Evolutionary conservation across 345 rosid genomes (phyloP).

Genomic region (Angophora floribunda): DNA sequence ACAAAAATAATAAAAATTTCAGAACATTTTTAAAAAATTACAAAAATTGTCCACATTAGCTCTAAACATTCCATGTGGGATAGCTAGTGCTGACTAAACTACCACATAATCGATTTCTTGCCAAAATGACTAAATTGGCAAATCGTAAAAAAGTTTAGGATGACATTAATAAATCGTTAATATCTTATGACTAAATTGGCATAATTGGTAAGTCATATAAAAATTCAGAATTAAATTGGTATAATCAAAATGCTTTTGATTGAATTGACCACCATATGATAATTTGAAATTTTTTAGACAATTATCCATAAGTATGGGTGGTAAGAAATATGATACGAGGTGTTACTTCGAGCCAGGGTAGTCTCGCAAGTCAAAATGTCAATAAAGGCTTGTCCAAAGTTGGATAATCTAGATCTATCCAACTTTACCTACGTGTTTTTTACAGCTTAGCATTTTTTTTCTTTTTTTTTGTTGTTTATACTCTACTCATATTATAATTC

Average conservation of each 20-base stretch:
- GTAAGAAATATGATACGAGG: not conserved
- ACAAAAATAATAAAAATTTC: too few relatives aligned
- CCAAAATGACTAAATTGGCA: rapidly evolving
- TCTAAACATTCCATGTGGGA: rapidly evolving
- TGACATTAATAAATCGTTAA: too few relatives aligned
- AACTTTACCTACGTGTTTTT: not conserved
- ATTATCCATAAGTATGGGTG: not conserved
- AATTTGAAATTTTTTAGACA: too few relatives aligned
- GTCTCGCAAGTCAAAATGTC: not conserved
- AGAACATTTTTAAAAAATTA: too few relatives aligned
- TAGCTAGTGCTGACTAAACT: rapidly evolving
- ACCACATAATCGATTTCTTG: rapidly evolving
- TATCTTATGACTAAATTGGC: too few relatives aligned
- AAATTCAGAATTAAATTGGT: too few relatives aligned
- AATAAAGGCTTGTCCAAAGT: not conserved
- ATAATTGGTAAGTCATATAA: too few relatives aligned
- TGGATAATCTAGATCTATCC: not conserved
- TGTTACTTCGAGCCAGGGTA: not conserved
- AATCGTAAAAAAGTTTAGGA: rapidly evolving
- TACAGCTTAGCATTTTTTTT: not conserved
- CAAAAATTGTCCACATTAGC: rapidly evolving
- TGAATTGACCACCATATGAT: too few relatives aligned
- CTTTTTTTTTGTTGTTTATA: too few relatives aligned
- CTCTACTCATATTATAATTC: too few relatives aligned
- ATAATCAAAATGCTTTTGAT: too few relatives aligned